Conservation (phyloP, 805 yeast species). For the Debaryomyces castellii region DNA sequence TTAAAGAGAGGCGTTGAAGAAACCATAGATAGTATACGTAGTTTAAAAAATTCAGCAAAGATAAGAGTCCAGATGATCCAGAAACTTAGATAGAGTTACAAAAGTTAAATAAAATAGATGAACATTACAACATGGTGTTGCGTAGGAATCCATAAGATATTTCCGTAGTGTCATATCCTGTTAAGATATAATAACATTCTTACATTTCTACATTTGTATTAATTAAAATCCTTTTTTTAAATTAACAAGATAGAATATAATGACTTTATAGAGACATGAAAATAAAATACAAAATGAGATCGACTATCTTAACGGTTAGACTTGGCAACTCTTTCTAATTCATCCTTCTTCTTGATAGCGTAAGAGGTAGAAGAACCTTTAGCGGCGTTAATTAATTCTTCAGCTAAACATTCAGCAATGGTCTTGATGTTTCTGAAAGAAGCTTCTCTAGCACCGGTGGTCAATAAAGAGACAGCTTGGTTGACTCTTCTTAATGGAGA, state of each 20-base stretch:
- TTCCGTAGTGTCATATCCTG: slow-evolving; percentile 20
- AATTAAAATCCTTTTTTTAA: slow-evolving; percentile 10
- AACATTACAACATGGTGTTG: slow-evolving; percentile 16
- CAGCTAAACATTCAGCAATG: slow-evolving; percentile 99
- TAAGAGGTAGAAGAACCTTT: slow-evolving; percentile 99
- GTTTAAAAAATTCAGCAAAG: background rate
- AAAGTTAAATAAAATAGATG: slow-evolving; percentile 15
- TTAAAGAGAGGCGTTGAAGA: slow-evolving; percentile 6
- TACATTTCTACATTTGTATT: background rate
- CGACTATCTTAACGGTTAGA: slow-evolving; percentile 89
- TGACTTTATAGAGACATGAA: slow-evolving; percentile 13
- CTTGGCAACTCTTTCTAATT: slow-evolving; percentile 99
- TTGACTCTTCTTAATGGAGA: slow-evolving; percentile 99
- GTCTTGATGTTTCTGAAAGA: slow-evolving; percentile 99
- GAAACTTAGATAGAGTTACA: slow-evolving; percentile 10
- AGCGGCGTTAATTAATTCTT: slow-evolving; percentile 99
- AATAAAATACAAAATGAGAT: slow-evolving; percentile 26
- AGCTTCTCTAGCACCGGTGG: slow-evolving; percentile 99
- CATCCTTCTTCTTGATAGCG: slow-evolving; percentile 99
- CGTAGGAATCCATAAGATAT: slow-evolving; percentile 4
- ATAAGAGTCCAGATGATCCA: background rate
- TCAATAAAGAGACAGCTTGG: slow-evolving; percentile 97
- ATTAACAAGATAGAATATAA: slow-evolving; percentile 14
- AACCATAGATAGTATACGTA: slow-evolving; percentile 4
- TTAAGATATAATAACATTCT: slow-evolving; percentile 20